A percentile compares a stretch with the other conserved stretches of the same genome.
Conservation (phyloP, 192 early-diverging fungal species). For the Coemansia reversa region DNA sequence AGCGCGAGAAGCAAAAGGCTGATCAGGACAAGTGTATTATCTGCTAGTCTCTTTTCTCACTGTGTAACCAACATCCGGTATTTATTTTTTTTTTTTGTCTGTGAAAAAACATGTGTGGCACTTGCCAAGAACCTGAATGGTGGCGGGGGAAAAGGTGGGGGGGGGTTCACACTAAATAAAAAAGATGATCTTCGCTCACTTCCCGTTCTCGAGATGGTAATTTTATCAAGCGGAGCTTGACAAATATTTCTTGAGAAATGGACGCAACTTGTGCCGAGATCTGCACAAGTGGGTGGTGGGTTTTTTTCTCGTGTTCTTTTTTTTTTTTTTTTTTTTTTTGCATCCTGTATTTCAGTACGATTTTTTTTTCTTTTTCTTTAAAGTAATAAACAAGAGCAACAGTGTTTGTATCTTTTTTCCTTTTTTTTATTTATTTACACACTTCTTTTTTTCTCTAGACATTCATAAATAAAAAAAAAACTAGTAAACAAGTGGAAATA, state of each 20-base stretch:
- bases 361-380: too few species aligned
- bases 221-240: not conserved
- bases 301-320: not conserved
- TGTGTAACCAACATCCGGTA: not conserved
- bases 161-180: too few species aligned
- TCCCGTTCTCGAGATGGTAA: not conserved
- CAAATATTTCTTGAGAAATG: constrained; percentile 7
- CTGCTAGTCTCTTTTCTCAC: constrained; percentile 1
- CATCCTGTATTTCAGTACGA: not conserved
- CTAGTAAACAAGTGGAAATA: too few species aligned
- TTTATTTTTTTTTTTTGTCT: too few species aligned
- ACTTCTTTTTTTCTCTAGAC: not conserved
- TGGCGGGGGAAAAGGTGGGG: too few species aligned
- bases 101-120: too few species aligned
- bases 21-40: constrained; percentile 18
- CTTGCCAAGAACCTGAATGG: not conserved
- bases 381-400: too few species aligned
- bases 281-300: too few species aligned
- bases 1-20: not conserved
- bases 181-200: not conserved
- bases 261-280: too few species aligned
- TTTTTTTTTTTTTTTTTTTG: constrained; percentile 6
- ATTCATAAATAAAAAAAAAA: too few species aligned
- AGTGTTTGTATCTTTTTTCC: too few species aligned
- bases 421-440: constrained; percentile 5